Evolutionary conservation across 495 filamentous ascomycete genomes (phyloP).

Genomic region (Evernia prunastri): DNA sequence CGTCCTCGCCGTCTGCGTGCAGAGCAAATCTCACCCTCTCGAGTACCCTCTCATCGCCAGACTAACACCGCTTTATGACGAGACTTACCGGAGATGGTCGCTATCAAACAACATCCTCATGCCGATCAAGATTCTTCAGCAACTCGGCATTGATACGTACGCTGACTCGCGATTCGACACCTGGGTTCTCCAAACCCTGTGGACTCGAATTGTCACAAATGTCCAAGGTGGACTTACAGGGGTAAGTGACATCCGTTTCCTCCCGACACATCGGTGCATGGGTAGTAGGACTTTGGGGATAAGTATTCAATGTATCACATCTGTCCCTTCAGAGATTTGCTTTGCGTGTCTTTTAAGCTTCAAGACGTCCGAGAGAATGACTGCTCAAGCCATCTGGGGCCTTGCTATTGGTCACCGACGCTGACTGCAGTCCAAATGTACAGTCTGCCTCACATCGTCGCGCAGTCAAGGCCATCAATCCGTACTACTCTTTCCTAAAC

Average conservation of each 20-base stretch:
- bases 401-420: not conserved
- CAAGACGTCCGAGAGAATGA: not conserved
- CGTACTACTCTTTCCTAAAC: conserved; percentile 3
- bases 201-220: not conserved
- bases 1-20: not conserved
- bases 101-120: not conserved
- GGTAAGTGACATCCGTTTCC: too few relatives aligned
- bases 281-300: too few relatives aligned
- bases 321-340: too few relatives aligned
- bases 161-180: not conserved
- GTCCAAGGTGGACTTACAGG: too few relatives aligned
- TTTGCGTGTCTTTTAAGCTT: too few relatives aligned
- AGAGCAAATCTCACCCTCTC: not conserved
- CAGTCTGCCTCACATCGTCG: not conserved
- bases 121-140: not conserved
- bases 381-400: not conserved
- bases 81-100: not conserved
- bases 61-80: not conserved
- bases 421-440: too few relatives aligned
- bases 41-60: conserved; percentile 4
- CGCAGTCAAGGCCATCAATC: not conserved
- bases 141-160: conserved; percentile 1
- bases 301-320: too few relatives aligned
- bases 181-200: not conserved
- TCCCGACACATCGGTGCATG: too few relatives aligned